A percentile compares a stretch with the other conserved stretches of the same genome.
Evolutionary conservation across 148 eudicot species (phyloP).

Genomic region (Cornus suecica): DNA sequence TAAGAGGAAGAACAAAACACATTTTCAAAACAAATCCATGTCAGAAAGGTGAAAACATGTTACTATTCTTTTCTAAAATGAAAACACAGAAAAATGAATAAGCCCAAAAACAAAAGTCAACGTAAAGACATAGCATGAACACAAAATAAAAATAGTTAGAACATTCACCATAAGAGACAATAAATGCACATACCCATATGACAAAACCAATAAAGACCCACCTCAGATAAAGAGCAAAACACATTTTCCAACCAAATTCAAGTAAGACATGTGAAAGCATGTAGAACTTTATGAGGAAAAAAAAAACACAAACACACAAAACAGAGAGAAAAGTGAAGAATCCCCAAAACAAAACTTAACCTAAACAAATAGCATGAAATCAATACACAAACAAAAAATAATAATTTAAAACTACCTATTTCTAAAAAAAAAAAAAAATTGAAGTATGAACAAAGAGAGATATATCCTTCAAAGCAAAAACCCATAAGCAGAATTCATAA

Average conservation of each 20-base stretch:
- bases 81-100: no score
- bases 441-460: background rate
- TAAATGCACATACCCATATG: slow-evolving; percentile 11
- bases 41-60: no score
- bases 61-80: no score
- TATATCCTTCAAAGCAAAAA: slow-evolving; percentile 4
- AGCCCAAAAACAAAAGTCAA: background rate
- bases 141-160: background rate
- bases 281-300: background rate
- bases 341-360: no score
- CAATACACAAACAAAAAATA: no score
- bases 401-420: background rate
- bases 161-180: no score
- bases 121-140: background rate
- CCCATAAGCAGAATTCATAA: slow-evolving; percentile 13
- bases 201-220: background rate
- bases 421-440: background rate
- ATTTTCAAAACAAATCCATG: no score
- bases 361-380: no score
- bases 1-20: no score
- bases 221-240: slow-evolving; percentile 7
- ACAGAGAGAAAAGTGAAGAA: no score
- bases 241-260: slow-evolving; percentile 6
- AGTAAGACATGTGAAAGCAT: background rate
- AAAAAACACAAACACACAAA: no score